These are phyloP conservation scores for Phytophthora idaei DNA, from an alignment of 352 stramenopile species.

Conservation along the genomic window DNA sequence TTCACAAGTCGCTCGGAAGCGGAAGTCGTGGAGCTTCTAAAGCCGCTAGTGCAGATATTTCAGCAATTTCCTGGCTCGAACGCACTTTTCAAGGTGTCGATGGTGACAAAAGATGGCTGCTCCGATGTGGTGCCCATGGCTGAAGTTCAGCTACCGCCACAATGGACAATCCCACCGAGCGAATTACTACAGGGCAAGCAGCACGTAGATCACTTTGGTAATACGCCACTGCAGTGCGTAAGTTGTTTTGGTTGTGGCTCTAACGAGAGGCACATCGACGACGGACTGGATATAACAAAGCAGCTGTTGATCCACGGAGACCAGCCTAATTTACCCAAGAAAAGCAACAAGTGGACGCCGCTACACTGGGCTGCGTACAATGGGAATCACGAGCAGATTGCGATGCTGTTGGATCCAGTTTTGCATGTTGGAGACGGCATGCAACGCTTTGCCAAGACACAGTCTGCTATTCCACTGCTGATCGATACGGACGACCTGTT, in stretches of 20 bases:
- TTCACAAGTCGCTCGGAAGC: constrained; percentile 62
- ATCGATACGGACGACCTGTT: constrained; percentile 64
- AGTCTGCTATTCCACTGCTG: constrained; percentile 64
- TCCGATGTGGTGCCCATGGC: constrained; percentile 51
- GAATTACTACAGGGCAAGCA: constrained; percentile 54
- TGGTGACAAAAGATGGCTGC: constrained; percentile 50
- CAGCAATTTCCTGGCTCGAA: neutral
- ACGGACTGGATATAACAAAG: constrained; percentile 67
- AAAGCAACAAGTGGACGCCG: constrained; percentile 71
- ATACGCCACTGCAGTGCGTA: constrained; percentile 77
- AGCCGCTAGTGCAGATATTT: constrained; percentile 35
- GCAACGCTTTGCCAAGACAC: constrained; percentile 34
- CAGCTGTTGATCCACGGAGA: constrained; percentile 66
- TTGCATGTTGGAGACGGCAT: constrained; percentile 9
- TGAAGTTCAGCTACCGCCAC: constrained; percentile 48
- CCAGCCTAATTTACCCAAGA: constrained; percentile 74
- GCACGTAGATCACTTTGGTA: constrained; percentile 80
- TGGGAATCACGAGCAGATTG: constrained; percentile 69
- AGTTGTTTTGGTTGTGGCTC: constrained; percentile 82
- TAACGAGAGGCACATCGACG: constrained; percentile 59
- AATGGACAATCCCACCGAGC: constrained; percentile 40
- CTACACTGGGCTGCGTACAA: constrained; percentile 82
- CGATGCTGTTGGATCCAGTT: constrained; percentile 56
- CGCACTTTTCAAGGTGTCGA: constrained; percentile 46
- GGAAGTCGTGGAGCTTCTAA: constrained; percentile 52